A percentile compares a stretch with the other conserved stretches of the same genome.
Conservation (phyloP, 208 protist genomes). For the Naegleria lovaniensis region DNA sequence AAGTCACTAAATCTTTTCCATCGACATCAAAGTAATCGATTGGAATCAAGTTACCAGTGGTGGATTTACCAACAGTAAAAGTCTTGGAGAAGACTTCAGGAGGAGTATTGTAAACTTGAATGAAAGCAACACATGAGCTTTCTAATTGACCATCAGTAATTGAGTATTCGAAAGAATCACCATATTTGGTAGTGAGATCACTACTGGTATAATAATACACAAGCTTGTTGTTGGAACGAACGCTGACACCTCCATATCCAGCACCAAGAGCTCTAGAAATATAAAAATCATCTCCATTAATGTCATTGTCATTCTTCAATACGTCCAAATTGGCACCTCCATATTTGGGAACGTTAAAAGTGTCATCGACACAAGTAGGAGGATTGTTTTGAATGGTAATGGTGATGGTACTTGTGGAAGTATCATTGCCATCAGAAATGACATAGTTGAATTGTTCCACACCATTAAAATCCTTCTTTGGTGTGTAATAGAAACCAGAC, state of each 20-base stretch:
- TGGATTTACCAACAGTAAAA: background rate
- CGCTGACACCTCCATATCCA: background rate
- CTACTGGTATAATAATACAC: background rate
- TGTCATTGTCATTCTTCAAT: background rate
- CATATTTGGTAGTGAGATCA: background rate
- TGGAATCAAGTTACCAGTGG: background rate
- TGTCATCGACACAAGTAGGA: background rate
- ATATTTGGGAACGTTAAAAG: background rate
- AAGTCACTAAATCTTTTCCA: background rate
- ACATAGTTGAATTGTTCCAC: background rate
- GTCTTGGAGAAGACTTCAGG: background rate
- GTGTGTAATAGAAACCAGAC: background rate
- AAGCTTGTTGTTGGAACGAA: background rate
- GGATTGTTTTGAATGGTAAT: background rate
- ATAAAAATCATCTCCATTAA: slow-evolving; percentile 7
- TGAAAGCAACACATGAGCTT: background rate
- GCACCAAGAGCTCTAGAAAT: background rate
- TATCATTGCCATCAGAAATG: background rate
- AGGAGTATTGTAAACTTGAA: background rate
- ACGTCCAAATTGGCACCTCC: background rate
- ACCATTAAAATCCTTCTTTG: background rate
- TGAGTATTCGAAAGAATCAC: background rate
- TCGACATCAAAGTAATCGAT: background rate
- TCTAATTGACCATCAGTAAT: background rate
- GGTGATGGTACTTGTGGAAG: background rate